These are phyloP conservation scores for Peniophora sp. DNA, from an alignment of 1,284 basidiomycete species.

Conservation along the genomic window DNA sequence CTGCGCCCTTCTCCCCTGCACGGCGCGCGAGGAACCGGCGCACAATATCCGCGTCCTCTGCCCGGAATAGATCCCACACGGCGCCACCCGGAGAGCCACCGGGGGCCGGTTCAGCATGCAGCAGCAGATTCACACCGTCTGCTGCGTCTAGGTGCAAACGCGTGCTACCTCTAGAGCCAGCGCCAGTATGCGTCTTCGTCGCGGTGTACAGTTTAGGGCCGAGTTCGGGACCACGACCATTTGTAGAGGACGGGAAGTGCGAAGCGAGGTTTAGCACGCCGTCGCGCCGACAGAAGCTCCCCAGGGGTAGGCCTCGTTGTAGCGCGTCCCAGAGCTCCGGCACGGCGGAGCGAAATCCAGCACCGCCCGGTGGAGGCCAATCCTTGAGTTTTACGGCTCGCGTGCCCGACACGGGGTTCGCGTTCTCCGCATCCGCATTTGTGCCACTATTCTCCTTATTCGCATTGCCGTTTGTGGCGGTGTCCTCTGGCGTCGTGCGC, in stretches of 20 bases:
- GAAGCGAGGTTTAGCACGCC: slow-evolving; percentile 83
- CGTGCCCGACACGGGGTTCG: too few species aligned
- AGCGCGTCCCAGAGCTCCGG: slow-evolving; percentile 90
- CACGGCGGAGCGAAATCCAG: slow-evolving; percentile 59
- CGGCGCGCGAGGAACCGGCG: slow-evolving; percentile 64
- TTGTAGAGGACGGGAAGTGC: slow-evolving; percentile 66
- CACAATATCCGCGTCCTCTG: slow-evolving; percentile 75
- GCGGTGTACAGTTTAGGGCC: slow-evolving; percentile 84
- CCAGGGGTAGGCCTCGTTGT: slow-evolving; percentile 74
- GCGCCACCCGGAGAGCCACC: slow-evolving; percentile 74
- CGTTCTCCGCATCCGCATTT: too few species aligned
- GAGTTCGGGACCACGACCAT: slow-evolving; percentile 81
- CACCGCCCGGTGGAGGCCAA: slow-evolving; percentile 86
- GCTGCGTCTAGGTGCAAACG: slow-evolving; percentile 95
- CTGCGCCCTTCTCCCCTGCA: slow-evolving; percentile 9
- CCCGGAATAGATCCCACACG: slow-evolving; percentile 87
- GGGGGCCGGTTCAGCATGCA: slow-evolving; percentile 54
- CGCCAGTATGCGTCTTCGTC: slow-evolving; percentile 52
- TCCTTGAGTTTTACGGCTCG: slow-evolving; percentile 78
- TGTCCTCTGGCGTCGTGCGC: neutral
- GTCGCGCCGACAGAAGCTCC: slow-evolving; percentile 82
- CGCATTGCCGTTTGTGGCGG: slow-evolving; percentile 26
- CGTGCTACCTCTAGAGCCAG: slow-evolving; percentile 75
- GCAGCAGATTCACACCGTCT: slow-evolving; percentile 91
- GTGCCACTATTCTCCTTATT: slow-evolving; percentile 48